Evolutionary conservation across 768 basidiomycete species (phyloP).

Genomic region (Pisolithus albus): DNA sequence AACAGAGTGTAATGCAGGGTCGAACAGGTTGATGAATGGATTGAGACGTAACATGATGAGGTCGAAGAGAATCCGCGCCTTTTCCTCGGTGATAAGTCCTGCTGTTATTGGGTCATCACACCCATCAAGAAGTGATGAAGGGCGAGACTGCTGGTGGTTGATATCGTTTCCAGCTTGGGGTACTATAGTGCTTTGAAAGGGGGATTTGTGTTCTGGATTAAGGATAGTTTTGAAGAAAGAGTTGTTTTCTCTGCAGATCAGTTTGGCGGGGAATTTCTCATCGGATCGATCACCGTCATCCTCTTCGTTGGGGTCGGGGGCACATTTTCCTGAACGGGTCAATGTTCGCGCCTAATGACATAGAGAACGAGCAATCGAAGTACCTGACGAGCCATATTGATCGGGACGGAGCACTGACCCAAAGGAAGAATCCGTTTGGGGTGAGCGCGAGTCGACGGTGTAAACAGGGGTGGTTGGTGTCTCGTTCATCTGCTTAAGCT

Average conservation of each 20-base stretch:
- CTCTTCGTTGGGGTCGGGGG: slow-evolving; percentile 48
- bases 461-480: slow-evolving; percentile 28
- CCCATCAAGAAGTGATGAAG: slow-evolving; percentile 32
- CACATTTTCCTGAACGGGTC: slow-evolving; percentile 18
- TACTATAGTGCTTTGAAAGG: slow-evolving; percentile 21
- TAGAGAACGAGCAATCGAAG: background rate
- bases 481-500: slow-evolving; percentile 53
- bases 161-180: slow-evolving; percentile 28
- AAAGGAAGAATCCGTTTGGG: slow-evolving; percentile 22
- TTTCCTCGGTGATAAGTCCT: slow-evolving; percentile 62
- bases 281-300: slow-evolving; percentile 58
- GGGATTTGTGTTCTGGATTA: slow-evolving; percentile 54
- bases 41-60: slow-evolving; percentile 77
- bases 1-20: slow-evolving; percentile 78
- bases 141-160: slow-evolving; percentile 29
- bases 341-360: background rate
- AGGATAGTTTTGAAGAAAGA: slow-evolving; percentile 82
- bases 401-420: slow-evolving; percentile 26
- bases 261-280: slow-evolving; percentile 67
- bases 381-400: slow-evolving; percentile 25
- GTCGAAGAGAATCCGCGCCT: slow-evolving; percentile 70
- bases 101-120: slow-evolving; percentile 64
- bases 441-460: slow-evolving; percentile 25
- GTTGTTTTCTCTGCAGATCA: slow-evolving; percentile 71
- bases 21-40: slow-evolving; percentile 85